Conservation (phyloP, 805 yeast species). For the Deakozyma indianensis region DNA sequence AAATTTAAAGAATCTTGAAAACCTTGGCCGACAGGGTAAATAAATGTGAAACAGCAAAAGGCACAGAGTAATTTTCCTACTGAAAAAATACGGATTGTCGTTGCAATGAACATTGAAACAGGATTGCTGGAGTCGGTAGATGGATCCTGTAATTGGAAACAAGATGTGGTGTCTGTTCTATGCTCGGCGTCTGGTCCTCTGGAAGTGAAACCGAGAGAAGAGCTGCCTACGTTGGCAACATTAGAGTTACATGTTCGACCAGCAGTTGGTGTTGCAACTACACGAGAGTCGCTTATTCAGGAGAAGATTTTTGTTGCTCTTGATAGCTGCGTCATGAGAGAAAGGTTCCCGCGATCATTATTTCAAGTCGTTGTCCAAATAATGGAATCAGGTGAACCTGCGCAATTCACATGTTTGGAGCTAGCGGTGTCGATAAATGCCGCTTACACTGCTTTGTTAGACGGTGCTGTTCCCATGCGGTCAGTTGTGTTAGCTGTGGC, state of each 20-base stretch:
- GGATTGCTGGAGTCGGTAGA: neutral
- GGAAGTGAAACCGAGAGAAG: slow-evolving; percentile 72
- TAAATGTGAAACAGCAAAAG: too few relatives aligned
- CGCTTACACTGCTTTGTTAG: slow-evolving; percentile 56
- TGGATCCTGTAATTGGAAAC: neutral
- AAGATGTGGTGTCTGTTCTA: slow-evolving; percentile 25
- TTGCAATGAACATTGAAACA: neutral
- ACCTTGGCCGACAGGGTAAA: too few relatives aligned
- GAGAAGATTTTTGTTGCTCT: slow-evolving; percentile 52
- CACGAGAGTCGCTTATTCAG: slow-evolving; percentile 66
- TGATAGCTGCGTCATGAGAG: slow-evolving; percentile 42
- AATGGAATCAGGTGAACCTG: slow-evolving; percentile 36
- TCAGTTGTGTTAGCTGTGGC: slow-evolving; percentile 47
- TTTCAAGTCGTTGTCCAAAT: slow-evolving; percentile 58
- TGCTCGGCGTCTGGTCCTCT: slow-evolving; percentile 85
- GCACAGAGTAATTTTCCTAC: too few relatives aligned
- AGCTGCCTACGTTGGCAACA: slow-evolving; percentile 62
- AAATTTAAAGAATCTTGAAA: too few relatives aligned
- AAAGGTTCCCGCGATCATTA: slow-evolving; percentile 64
- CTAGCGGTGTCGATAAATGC: slow-evolving; percentile 62
- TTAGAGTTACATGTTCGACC: slow-evolving; percentile 73
- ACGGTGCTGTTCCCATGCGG: slow-evolving; percentile 60
- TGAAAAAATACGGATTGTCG: too few relatives aligned
- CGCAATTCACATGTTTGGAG: slow-evolving; percentile 29
- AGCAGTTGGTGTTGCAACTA: slow-evolving; percentile 51